Percentiles rank a stretch among this genome's conserved stretches.
phyloP scores from a whole-genome alignment of 768 basidiomycete genomes.

The Boletus sp. region DNA sequence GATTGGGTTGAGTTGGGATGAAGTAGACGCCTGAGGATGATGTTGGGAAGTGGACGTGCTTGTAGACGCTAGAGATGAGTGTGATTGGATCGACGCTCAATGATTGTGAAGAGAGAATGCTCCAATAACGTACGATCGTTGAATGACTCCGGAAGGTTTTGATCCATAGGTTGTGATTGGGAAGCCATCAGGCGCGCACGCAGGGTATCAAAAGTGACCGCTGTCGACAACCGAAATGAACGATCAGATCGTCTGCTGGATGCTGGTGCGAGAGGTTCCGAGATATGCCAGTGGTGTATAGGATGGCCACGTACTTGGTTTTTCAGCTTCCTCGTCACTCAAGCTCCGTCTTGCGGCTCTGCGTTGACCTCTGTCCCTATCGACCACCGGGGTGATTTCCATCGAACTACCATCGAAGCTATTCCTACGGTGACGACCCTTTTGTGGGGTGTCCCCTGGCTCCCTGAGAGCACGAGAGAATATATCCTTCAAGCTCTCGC shows the following conservation, averaged over 20 bases:
- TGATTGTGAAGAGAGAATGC: neutral
- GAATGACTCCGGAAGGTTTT: slow-evolving; percentile 31
- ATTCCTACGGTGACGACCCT: slow-evolving; percentile 48
- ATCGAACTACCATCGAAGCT: slow-evolving; percentile 62
- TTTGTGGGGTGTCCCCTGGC: slow-evolving; percentile 63
- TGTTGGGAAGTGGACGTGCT: slow-evolving; percentile 12
- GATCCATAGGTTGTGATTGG: slow-evolving; percentile 37
- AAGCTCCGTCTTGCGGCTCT: slow-evolving; percentile 57
- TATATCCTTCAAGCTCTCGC: slow-evolving; percentile 60
- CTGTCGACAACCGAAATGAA: slow-evolving; percentile 44
- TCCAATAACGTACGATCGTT: slow-evolving; percentile 36
- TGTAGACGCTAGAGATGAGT: slow-evolving; percentile 17
- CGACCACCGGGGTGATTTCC: slow-evolving; percentile 49
- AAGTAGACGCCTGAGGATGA: slow-evolving; percentile 28
- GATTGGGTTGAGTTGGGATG: slow-evolving; percentile 39
- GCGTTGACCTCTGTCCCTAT: slow-evolving; percentile 40
- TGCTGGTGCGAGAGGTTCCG: slow-evolving; percentile 17
- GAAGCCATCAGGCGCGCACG: slow-evolving; percentile 45
- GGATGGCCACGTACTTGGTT: slow-evolving; percentile 43
- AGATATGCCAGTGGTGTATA: slow-evolving; percentile 8
- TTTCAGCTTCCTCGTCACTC: slow-evolving; percentile 68
- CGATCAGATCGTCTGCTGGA: slow-evolving; percentile 28
- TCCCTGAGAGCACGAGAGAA: slow-evolving; percentile 67
- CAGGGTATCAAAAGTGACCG: slow-evolving; percentile 45
- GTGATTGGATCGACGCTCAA: slow-evolving; percentile 10